Evolutionary conservation across 495 filamentous ascomycete genomes (phyloP), one percentile per base, ranked within the genome.

Genomic region (Hypoxylon lenormandii): DNA sequence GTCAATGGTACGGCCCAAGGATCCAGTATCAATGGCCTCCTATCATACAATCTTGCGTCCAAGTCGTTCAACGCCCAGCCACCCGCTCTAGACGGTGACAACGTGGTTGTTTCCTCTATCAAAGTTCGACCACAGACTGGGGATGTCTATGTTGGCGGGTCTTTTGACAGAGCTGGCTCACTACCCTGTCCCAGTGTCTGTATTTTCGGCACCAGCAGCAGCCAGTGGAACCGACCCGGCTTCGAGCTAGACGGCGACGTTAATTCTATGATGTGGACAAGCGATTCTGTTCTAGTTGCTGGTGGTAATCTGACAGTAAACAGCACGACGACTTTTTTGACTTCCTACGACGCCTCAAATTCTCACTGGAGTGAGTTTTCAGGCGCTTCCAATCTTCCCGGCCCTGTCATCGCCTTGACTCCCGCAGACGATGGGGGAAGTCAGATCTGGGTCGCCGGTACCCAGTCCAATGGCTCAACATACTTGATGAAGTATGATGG

Each of bases 111-210:
- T 49, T 90, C 93, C 64, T 81, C 91, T 22, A 91, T 97, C 66
- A 86, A 85, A 13, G 78, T 83, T 5, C 87, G 88, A 37, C 89
- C 91, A 4, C 83, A 81, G 59, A 88, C 88, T 23, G 79, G 82
- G 0, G 86, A 94, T 40, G 83, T 99, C 30, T 99, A 92, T 75
- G 88, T 98, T 28, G 95, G 89, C 13, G 95, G 95, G 26, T 86
- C 83, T 23, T 98, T 98, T 69, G 81, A 85, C 1, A 82, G 83
- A 8, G 96, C 93, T 26, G 96, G 95, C n/a, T 87, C 90, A 8
- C 84, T 97, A 19, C 87, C 82, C 38, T 99, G 95, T 73, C 85
- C 88, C 1, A 87, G 86, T 43, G 86, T 99, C 18, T 99, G 95
- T 79, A 81, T 90, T 59, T 94, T 89, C 76, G 88, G 89, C 70